A percentile compares a stretch with the other conserved stretches of the same genome.
Conservation (phyloP, 140 eudicot genomes). For the Anethum foeniculum region DNA sequence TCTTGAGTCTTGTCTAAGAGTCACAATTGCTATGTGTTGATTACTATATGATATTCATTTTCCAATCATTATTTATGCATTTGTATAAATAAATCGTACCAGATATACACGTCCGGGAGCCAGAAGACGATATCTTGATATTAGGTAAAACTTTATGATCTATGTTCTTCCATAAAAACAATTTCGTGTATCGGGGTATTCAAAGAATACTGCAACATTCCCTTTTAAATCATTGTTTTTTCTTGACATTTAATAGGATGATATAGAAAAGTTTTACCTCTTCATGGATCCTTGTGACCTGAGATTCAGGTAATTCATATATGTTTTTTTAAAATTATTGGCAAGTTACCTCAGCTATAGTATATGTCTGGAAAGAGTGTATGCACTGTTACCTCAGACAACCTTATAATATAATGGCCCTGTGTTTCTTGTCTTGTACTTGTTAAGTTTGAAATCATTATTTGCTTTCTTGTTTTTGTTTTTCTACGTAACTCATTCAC, state of each 20-base stretch:
- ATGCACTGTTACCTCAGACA: too few species aligned
- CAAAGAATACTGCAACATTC: background rate
- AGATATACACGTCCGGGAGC: too few species aligned
- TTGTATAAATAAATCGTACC: too few species aligned
- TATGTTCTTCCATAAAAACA: background rate
- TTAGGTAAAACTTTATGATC: background rate
- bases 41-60: too few species aligned
- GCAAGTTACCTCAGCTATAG: background rate
- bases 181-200: background rate
- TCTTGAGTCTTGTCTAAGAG: constrained; percentile 62
- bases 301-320: constrained; percentile 66
- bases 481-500: background rate
- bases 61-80: too few species aligned
- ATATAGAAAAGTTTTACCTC: constrained; percentile 91
- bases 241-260: constrained; percentile 43
- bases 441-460: background rate
- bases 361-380: too few species aligned
- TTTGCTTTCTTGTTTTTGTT: background rate
- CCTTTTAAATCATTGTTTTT: background rate
- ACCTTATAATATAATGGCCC: background rate
- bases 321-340: background rate
- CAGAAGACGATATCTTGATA: too few species aligned
- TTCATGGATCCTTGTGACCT: constrained; percentile 95
- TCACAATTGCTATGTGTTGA: constrained; percentile 56
- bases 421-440: background rate